Evolutionary conservation across 441 rosid species (phyloP), one percentile per base, ranked within the genome.

Genomic region (Sinapis alba): DNA sequence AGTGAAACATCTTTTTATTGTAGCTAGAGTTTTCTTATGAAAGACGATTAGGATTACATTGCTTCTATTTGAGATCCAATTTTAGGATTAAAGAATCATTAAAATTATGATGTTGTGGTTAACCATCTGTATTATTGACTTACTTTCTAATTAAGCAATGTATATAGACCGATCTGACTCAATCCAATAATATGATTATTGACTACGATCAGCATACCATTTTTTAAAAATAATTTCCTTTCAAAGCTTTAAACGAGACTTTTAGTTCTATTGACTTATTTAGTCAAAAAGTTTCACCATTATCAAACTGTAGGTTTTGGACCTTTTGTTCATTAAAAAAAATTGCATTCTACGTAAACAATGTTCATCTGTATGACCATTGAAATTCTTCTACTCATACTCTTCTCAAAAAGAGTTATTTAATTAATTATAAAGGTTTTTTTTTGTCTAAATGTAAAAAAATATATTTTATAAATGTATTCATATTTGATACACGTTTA

Each of bases 101-200:
- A 30, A 43, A 45, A 58, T 30, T 66, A 20, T 38, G 32, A 1
- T 65, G 66, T 21, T 74, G 58, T 74, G 60, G 19, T 64, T 64
- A 64, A 64, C 34, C 54, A 13, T 41, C 54, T 66, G 26, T 16
- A 27, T 51, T 66, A 66, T 66, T 66, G 45, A 66, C 60, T 50
- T 66, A 28, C 69, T 65, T 65, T 71, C 12, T 56, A 6, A 50
- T 56, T 12, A 24, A 18, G 41, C 11, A 36, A 5, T 2, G 15
- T 15, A 19, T 51, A 51, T 51, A 51, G 13, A 51, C 58, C 24
- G 6, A 51, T 3, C 24, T 19, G 58, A 9, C 26, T 51, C 58
- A 51, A 1, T 19, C 58, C 24, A 51, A 51, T 51, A 51, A 51
- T 51, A 1, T 19, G 24, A 51, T 18, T 3, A 4, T 51, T 51